Evolutionary conservation across 352 stramenopile genomes (phyloP).

Genomic region (Pythium rhizo-oryzae): DNA sequence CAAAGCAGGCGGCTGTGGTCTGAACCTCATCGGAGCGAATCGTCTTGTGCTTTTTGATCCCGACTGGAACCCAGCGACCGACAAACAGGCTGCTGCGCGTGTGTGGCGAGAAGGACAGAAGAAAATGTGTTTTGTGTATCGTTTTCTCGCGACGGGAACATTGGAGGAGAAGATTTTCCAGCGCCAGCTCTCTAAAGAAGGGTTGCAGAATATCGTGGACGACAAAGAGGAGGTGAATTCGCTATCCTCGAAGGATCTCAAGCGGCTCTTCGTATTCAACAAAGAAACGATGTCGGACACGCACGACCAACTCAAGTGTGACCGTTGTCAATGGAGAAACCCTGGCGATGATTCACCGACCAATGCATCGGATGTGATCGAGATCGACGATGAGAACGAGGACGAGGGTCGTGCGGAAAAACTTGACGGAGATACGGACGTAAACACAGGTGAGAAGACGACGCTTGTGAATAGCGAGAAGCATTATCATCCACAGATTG

Average conservation of each 20-base stretch:
- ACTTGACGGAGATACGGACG: background rate
- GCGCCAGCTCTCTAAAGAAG: constrained; percentile 97
- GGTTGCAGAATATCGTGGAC: constrained; percentile 98
- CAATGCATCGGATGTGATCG: constrained; percentile 16
- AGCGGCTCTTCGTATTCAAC: constrained; percentile 88
- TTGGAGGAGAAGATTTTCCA: constrained; percentile 99
- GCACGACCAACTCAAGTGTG: constrained; percentile 97
- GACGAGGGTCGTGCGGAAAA: background rate
- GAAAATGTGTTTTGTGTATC: constrained; percentile 98
- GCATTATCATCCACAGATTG: constrained; percentile 80
- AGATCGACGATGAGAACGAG: constrained; percentile 20
- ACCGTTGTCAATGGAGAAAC: constrained; percentile 91
- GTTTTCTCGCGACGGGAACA: constrained; percentile 94
- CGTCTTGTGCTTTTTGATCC: constrained; percentile 97
- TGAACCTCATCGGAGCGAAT: constrained; percentile 99
- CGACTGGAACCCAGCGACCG: constrained; percentile 97
- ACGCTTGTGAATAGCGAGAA: constrained; percentile 33
- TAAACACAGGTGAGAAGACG: background rate
- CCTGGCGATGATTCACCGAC: constrained; percentile 16
- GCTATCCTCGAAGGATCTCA: constrained; percentile 92
- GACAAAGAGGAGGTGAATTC: constrained; percentile 99
- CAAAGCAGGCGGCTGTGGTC: constrained; percentile 95
- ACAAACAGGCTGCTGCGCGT: constrained; percentile 95
- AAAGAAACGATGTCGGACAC: constrained; percentile 92
- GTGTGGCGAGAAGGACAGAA: constrained; percentile 99